These are phyloP conservation scores for Rhizopogon rudus DNA, from an alignment of 768 basidiomycete genomes.

Conservation along the genomic window DNA sequence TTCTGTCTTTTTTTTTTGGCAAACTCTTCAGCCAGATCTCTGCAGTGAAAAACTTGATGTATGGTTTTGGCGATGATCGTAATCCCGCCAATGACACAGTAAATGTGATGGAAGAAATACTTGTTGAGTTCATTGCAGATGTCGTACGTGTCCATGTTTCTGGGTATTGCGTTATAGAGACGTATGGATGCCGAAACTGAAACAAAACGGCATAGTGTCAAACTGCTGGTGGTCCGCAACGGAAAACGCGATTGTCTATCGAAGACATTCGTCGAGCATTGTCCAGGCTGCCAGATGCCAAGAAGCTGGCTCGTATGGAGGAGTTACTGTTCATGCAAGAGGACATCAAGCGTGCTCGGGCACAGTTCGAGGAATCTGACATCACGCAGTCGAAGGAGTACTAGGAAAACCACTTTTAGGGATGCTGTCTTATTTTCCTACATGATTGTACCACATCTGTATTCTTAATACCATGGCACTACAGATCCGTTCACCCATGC, in stretches of 20 bases:
- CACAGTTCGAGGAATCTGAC: conserved; percentile 64
- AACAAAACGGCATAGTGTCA: conserved; percentile 48
- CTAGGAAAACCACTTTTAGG: conserved; percentile 16
- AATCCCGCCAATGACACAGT: conserved; percentile 86
- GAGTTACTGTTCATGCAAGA: conserved; percentile 92
- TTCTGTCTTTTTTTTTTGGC: conserved; percentile 9
- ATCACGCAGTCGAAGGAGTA: conserved; percentile 43
- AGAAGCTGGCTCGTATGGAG: conserved; percentile 90
- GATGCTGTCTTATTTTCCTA: conserved; percentile 4
- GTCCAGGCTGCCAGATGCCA: conserved; percentile 82
- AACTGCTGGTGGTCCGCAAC: conserved; percentile 62
- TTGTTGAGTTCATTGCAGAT: conserved; percentile 87
- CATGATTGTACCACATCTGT: conserved; percentile 2
- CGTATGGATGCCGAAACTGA: conserved; percentile 4
- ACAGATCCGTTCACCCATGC: background rate
- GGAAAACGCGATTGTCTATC: conserved; percentile 72
- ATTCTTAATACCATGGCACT: background rate
- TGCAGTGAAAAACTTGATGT: conserved; percentile 81
- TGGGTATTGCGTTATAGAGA: conserved; percentile 2
- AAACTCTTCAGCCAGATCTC: conserved; percentile 8
- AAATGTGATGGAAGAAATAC: conserved; percentile 89
- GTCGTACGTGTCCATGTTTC: conserved; percentile 52
- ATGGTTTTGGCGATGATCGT: conserved; percentile 89
- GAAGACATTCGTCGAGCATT: conserved; percentile 82
- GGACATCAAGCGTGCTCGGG: conserved; percentile 84